Evolutionary conservation across 306 rosid genomes (phyloP).

Genomic region (Casuarina glauca): DNA sequence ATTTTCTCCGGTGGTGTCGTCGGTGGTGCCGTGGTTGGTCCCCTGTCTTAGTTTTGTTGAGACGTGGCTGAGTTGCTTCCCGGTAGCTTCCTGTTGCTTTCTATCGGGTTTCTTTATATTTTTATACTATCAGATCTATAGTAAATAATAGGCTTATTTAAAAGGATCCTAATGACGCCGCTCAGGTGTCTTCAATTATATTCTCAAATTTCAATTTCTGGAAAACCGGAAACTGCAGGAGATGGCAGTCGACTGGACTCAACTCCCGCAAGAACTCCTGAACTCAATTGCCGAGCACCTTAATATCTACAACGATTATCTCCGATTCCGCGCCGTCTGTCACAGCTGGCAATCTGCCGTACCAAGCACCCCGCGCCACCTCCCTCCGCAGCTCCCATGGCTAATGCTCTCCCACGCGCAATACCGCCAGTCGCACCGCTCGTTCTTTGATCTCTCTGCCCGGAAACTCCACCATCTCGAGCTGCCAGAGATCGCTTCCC

Average conservation of each 20-base stretch:
- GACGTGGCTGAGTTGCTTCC: no score
- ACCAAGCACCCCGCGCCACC: slow-evolving; percentile 48
- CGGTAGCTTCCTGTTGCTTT: no score
- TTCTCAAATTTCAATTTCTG: no score
- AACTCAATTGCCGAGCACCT: slow-evolving; percentile 40
- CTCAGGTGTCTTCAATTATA: no score
- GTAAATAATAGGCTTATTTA: no score
- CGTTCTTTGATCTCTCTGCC: slow-evolving; percentile 51
- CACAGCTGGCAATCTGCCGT: slow-evolving; percentile 45
- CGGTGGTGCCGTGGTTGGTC: no score
- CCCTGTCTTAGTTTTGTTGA: no score
- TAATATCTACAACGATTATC: slow-evolving; percentile 44
- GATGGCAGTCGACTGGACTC: slow-evolving; percentile 49
- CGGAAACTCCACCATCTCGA: slow-evolving; percentile 51
- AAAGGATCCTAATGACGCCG: no score
- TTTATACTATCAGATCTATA: no score
- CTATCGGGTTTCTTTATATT: no score
- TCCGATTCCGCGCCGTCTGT: slow-evolving; percentile 55
- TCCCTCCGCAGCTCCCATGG: slow-evolving; percentile 72
- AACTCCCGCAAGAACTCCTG: slow-evolving; percentile 56
- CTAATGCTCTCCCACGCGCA: slow-evolving; percentile 56
- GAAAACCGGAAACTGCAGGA: neutral
- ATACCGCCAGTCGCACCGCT: slow-evolving; percentile 32
- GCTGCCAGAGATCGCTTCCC: slow-evolving; percentile 51
- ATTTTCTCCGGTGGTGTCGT: no score